Evolutionary conservation across 2,329 filamentous ascomycete genomes (phyloP).

Genomic region (Harringtonia lauricola): DNA sequence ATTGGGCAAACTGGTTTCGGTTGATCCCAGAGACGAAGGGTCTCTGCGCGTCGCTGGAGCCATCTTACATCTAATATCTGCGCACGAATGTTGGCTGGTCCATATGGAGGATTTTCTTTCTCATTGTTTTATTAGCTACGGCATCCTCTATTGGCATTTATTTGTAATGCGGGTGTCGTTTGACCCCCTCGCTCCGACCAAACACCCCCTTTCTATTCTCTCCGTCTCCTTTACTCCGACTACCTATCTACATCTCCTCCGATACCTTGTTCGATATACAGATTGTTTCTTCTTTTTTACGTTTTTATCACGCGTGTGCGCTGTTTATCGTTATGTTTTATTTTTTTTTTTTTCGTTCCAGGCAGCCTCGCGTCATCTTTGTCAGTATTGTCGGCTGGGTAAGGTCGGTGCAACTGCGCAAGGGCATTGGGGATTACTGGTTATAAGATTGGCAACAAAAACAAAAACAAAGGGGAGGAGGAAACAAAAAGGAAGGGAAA

Average conservation of each 20-base stretch:
- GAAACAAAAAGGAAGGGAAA: neutral
- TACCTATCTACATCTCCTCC: constrained; percentile 1
- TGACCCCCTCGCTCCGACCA: constrained; percentile 1
- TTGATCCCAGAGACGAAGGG: constrained; percentile 23
- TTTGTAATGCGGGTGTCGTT: constrained; percentile 24
- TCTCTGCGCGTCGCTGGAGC: constrained; percentile 14
- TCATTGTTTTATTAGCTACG: constrained; percentile 33
- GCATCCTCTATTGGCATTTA: constrained; percentile 21
- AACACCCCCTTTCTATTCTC: constrained; percentile 16
- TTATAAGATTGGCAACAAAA: neutral
- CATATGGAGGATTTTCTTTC: constrained; percentile 25
- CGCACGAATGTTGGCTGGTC: constrained; percentile 38
- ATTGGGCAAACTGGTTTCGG: constrained; percentile 24
- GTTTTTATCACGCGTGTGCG: neutral
- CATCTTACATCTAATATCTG: constrained; percentile 30
- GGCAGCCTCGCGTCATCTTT: too few relatives aligned
- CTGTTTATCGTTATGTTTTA: neutral
- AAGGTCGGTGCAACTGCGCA: neutral
- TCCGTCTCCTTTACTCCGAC: neutral
- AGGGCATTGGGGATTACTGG: too few relatives aligned
- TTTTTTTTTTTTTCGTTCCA: neutral
- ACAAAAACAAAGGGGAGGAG: neutral
- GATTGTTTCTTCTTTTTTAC: constrained; percentile 11
- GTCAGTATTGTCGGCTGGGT: neutral
- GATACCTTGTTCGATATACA: constrained; percentile 36